Evolutionary conservation across 2,329 filamentous ascomycete genomes (phyloP).

Genomic region (Penicillium thymicola): DNA sequence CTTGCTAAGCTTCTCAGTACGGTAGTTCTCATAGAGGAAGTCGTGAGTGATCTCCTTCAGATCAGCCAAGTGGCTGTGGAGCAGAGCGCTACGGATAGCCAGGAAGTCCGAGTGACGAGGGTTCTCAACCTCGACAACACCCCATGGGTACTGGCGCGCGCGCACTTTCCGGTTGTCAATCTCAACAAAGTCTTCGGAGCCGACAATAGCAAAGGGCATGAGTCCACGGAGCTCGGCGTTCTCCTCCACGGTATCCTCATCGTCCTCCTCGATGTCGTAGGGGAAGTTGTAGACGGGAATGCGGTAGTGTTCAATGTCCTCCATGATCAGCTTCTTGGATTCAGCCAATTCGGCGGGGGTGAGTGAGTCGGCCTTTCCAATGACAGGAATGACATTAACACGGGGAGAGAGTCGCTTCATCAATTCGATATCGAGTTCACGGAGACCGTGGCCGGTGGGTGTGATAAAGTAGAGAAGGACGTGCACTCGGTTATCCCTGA

Average conservation of each 20-base stretch:
- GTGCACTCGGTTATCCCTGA: slow-evolving; percentile 98
- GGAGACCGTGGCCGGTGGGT: slow-evolving; percentile 93
- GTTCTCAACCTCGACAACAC: slow-evolving; percentile 98
- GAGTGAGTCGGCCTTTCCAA: slow-evolving; percentile 95
- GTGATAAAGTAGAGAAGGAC: slow-evolving; percentile 99
- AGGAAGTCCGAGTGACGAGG: slow-evolving; percentile 98
- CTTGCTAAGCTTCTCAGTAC: slow-evolving; percentile 99
- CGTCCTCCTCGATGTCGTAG: slow-evolving; percentile 98
- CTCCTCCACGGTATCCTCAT: slow-evolving; percentile 98
- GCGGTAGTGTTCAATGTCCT: slow-evolving; percentile 99
- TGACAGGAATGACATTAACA: slow-evolving; percentile 98
- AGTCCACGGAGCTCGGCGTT: slow-evolving; percentile 95
- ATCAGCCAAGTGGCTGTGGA: slow-evolving; percentile 97
- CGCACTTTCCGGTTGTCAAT: slow-evolving; percentile 89
- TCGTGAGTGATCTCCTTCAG: slow-evolving; percentile 99
- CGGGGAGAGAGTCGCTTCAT: slow-evolving; percentile 99
- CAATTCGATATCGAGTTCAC: slow-evolving; percentile 97
- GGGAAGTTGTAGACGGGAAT: slow-evolving; percentile 99
- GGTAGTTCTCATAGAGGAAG: slow-evolving; percentile 99
- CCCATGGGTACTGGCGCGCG: slow-evolving; percentile 97
- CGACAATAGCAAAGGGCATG: slow-evolving; percentile 99
- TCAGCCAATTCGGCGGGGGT: slow-evolving; percentile 95
- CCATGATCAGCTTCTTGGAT: slow-evolving; percentile 99
- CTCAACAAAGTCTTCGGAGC: slow-evolving; percentile 92
- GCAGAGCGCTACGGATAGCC: slow-evolving; percentile 89